Percentiles rank a stretch among this genome's conserved stretches.
Evolutionary conservation across 805 yeast species (phyloP).

Genomic region (Ogataea chonburiensis): DNA sequence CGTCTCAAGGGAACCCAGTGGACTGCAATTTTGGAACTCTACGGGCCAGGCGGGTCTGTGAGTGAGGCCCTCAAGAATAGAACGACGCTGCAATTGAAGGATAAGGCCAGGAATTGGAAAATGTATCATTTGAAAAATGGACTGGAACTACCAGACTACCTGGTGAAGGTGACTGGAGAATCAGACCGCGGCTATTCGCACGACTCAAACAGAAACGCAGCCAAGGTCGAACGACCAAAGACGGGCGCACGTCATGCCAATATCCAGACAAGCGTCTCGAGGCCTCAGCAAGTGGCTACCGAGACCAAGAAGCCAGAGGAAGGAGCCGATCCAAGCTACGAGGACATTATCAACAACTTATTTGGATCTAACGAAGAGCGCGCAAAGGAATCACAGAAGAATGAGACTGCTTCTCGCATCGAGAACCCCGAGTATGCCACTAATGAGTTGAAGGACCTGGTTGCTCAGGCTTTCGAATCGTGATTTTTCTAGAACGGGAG

Average conservation of each 20-base stretch:
- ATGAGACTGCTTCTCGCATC: slow-evolving; percentile 1
- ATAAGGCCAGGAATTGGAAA: slow-evolving; percentile 96
- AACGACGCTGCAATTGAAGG: slow-evolving; percentile 89
- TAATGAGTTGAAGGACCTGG: slow-evolving; percentile 33
- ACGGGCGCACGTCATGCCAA: slow-evolving; percentile 20
- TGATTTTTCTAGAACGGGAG: slow-evolving; percentile 18
- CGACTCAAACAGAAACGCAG: slow-evolving; percentile 11
- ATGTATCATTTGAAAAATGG: slow-evolving; percentile 77
- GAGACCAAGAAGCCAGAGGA: slow-evolving; percentile 8
- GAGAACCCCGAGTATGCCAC: slow-evolving; percentile 26
- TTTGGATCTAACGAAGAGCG: slow-evolving; percentile 16
- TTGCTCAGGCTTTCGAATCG: slow-evolving; percentile 34
- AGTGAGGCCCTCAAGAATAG: slow-evolving; percentile 84
- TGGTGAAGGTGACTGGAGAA: slow-evolving; percentile 86
- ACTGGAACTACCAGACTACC: slow-evolving; percentile 73
- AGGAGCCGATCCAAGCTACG: slow-evolving; percentile 21
- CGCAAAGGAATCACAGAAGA: slow-evolving; percentile 4
- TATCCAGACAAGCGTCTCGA: slow-evolving; percentile 15
- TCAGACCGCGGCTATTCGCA: slow-evolving; percentile 38
- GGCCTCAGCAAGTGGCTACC: slow-evolving; percentile 10
- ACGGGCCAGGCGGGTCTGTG: slow-evolving; percentile 90
- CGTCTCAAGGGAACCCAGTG: slow-evolving; percentile 88
- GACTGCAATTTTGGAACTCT: slow-evolving; percentile 85
- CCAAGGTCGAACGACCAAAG: slow-evolving; percentile 23
- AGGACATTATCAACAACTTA: slow-evolving; percentile 26